Conservation (phyloP, 164 flowering plant species). For the Chimonanthus salicifolius region DNA sequence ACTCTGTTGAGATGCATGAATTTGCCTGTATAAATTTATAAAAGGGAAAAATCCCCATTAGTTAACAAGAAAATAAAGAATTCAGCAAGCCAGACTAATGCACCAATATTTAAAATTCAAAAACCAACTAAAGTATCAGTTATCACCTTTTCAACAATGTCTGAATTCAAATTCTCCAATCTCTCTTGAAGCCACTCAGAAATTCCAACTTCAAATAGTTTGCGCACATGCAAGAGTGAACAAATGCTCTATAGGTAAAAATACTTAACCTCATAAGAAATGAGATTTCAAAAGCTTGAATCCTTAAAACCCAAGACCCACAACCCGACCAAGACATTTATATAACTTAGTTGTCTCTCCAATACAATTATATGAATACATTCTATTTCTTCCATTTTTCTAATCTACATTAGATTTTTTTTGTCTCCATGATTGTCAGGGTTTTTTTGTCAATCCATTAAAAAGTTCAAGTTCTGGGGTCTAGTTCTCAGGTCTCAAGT, state of each 20-base stretch:
- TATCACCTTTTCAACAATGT: conserved; percentile 68
- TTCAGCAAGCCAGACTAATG: neutral
- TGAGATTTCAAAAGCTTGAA: neutral
- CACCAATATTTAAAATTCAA: neutral
- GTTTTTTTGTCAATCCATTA: no score
- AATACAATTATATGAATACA: no score
- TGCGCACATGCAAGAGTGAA: conserved; percentile 73
- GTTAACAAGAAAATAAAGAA: neutral
- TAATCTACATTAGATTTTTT: no score
- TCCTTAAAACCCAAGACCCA: neutral
- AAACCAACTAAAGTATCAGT: neutral
- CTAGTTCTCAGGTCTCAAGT: no score
- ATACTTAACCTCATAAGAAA: conserved; percentile 1
- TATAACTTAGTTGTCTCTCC: no score
- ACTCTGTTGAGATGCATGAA: conserved; percentile 64
- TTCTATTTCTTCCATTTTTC: no score
- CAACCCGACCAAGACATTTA: no score
- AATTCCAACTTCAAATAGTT: conserved; percentile 86
- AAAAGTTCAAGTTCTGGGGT: no score
- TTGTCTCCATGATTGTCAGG: no score
- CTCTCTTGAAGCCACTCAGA: conserved; percentile 63
- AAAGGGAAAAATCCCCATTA: neutral
- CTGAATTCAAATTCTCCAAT: conserved; percentile 40
- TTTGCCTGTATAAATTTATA: conserved; percentile 44
- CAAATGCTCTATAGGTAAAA: conserved; percentile 54